phyloP scores from a whole-genome alignment of 768 basidiomycete species.

The Imleria badia region DNA sequence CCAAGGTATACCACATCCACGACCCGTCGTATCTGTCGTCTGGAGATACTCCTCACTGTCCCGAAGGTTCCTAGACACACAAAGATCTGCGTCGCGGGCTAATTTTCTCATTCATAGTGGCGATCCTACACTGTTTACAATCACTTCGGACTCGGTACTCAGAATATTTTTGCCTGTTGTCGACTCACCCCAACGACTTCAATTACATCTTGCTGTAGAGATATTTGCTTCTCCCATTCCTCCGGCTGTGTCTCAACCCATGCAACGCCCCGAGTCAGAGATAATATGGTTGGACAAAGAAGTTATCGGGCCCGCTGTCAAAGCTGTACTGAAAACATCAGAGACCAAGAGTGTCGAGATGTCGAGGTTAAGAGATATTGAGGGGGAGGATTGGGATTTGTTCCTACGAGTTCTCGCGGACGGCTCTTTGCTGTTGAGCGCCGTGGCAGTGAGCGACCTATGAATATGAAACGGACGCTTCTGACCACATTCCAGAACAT shows the following conservation, averaged over 20 bases:
- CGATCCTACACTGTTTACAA: conserved; percentile 78
- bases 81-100: neutral
- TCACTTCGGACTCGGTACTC: conserved; percentile 78
- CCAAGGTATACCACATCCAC: conserved; percentile 71
- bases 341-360: conserved; percentile 9
- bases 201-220: conserved; percentile 81
- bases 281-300: conserved; percentile 73
- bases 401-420: conserved; percentile 72
- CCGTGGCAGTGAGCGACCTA: conserved; percentile 59
- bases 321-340: conserved; percentile 40
- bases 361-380: conserved; percentile 57
- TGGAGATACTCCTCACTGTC: conserved; percentile 75
- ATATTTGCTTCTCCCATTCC: conserved; percentile 57
- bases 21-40: conserved; percentile 63
- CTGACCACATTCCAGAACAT: conserved; percentile 60
- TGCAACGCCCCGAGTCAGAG: conserved; percentile 39
- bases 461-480: neutral
- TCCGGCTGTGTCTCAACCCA: conserved; percentile 32
- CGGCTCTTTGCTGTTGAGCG: conserved; percentile 71
- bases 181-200: conserved; percentile 80
- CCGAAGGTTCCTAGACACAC: conserved; percentile 49
- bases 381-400: conserved; percentile 74
- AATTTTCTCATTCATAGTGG: conserved; percentile 43
- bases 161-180: conserved; percentile 87
- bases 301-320: conserved; percentile 50